Conservation (phyloP, 2,329 filamentous ascomycete genomes). For the Beauveria sp. region DNA sequence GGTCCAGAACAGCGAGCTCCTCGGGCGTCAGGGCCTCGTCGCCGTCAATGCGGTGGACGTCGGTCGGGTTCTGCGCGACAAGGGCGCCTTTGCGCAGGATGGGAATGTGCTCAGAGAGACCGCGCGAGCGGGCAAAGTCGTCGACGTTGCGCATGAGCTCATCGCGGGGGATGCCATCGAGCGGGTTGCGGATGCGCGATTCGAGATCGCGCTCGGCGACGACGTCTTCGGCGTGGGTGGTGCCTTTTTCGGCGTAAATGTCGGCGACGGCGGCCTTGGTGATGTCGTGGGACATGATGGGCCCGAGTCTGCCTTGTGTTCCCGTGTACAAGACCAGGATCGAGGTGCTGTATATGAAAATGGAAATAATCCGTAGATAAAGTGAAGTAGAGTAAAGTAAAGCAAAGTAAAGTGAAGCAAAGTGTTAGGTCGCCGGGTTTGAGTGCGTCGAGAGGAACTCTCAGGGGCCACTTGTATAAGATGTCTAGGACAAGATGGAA, state of each 20-base stretch:
- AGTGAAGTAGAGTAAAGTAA: no score
- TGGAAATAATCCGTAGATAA: no score
- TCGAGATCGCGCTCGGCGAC: neutral
- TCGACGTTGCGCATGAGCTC: conserved; percentile 48
- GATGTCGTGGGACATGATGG: conserved; percentile 7
- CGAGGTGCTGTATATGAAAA: no score
- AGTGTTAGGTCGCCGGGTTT: no score
- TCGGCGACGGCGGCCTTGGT: conserved; percentile 2
- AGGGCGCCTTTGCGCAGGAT: conserved; percentile 63
- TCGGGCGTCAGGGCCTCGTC: conserved; percentile 46
- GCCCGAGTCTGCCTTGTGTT: neutral
- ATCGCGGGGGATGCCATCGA: conserved; percentile 45
- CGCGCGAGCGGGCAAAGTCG: conserved; percentile 53
- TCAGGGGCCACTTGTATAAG: neutral
- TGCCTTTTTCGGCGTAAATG: conserved; percentile 3
- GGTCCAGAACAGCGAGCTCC: conserved; percentile 50
- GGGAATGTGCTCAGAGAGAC: conserved; percentile 48
- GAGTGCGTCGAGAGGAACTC: neutral
- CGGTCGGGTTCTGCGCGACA: conserved; percentile 60
- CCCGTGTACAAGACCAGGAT: no score
- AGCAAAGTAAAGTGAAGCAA: no score
- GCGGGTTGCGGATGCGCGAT: conserved; percentile 21
- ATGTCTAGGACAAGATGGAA: neutral
- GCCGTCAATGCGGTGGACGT: conserved; percentile 51
- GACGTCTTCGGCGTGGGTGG: conserved; percentile 5